Conservation (phyloP, 139 green algal species). For the Chlorokybus atmophyticus region DNA sequence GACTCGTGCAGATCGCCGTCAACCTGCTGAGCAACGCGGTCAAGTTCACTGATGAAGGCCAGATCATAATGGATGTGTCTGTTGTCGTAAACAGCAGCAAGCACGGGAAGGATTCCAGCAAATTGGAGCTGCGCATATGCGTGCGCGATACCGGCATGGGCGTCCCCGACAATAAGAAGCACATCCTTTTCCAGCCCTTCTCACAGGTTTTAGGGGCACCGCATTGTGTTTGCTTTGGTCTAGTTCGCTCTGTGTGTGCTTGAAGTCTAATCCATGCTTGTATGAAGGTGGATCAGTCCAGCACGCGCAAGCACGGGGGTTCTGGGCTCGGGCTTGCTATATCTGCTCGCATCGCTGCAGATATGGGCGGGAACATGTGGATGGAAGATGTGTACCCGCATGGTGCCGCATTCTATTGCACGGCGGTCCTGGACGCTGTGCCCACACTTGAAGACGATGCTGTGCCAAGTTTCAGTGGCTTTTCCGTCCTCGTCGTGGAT, state of each 20-base stretch:
- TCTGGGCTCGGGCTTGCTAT: neutral
- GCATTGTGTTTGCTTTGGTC: too few species aligned
- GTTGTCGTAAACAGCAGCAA: neutral
- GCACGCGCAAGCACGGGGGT: too few species aligned
- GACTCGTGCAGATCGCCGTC: neutral
- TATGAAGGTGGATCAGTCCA: neutral
- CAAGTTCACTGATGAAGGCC: neutral
- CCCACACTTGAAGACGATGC: too few species aligned
- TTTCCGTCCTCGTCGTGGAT: too few species aligned
- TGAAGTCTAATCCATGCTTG: too few species aligned
- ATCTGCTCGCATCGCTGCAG: neutral
- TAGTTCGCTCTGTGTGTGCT: too few species aligned
- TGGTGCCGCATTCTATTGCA: too few species aligned
- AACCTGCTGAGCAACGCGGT: neutral
- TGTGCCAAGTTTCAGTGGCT: too few species aligned
- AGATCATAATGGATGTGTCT: neutral
- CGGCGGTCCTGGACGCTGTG: too few species aligned
- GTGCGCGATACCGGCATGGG: neutral
- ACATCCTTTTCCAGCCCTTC: neutral
- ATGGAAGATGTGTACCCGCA: too few species aligned
- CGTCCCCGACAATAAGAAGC: neutral
- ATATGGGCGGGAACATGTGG: neutral
- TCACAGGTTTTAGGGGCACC: too few species aligned
- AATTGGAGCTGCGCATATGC: neutral
- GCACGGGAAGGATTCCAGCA: neutral